Base-by-base conservation (phyloP, 2,329 filamentous ascomycete genomes). In the Epichloe uncinata region DNA sequence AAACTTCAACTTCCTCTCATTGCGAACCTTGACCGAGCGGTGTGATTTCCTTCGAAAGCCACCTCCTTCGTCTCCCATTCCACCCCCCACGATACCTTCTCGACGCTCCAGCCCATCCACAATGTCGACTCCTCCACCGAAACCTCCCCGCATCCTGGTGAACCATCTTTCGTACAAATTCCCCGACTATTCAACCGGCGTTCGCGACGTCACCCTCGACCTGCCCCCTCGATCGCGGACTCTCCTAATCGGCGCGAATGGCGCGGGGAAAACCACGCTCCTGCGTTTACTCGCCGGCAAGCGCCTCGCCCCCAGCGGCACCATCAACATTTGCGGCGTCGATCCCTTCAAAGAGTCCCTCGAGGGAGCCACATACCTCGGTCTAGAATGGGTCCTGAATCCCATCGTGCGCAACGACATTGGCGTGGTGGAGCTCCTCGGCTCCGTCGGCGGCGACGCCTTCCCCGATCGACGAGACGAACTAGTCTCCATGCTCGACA, bases 361-460 rank as follows among this genome's bases (percentile, higher is more conserved):
- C 30, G 87, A 95, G 69, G 93, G 93, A 54, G 91, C 98, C 34
- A 97, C 91, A 20, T 98, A 98, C 68, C 84, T 98, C 7, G 93
- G 93, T 1, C 80, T 96, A 0, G 93, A 98, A 73, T 98, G 93
- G 93, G 93, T 97, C 3, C 78, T 98, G 9, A 97, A 97, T 72
- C 87, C 87, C 45, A 95, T 97, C 60, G 93, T 97, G 45, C 85
- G 91, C 47, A 94, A 85, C 33, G 93, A 98, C 67, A 95, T 98
- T 58, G 88, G 87, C 52, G 91, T 98, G 3, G 78, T 77, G 3
- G 90, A 94, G 56, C 79, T 98, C 5, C 80, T 98, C 26, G 72
- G 81, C 45, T 88, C 82, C 2, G 87, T 98, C 0, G 93, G 93
- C 53, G 93, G 93, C 12, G 79, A 95, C 65, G 78, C 80, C 57